Evolutionary conservation across 768 basidiomycete species (phyloP).

Genomic region (Dioszegia crocea): DNA sequence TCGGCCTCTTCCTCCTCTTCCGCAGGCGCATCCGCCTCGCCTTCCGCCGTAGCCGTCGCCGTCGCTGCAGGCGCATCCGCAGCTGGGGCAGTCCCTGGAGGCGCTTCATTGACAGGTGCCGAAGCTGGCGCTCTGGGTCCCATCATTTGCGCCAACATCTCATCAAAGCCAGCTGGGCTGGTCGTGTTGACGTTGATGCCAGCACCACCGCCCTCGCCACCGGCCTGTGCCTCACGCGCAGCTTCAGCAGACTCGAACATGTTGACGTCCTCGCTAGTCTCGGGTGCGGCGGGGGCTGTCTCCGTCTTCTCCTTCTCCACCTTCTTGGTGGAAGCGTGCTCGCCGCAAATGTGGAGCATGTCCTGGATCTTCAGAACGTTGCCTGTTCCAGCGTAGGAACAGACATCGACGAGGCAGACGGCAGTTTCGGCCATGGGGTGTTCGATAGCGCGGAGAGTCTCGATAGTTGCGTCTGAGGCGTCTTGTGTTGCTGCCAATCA

Average conservation of each 20-base stretch:
- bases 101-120: background rate
- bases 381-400: conserved; percentile 89
- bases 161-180: conserved; percentile 3
- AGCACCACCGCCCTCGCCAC: background rate
- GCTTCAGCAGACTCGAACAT: conserved; percentile 20
- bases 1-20: conserved; percentile 13
- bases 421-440: conserved; percentile 88
- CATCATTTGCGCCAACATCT: background rate
- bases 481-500: conserved; percentile 72
- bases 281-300: conserved; percentile 13
- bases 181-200: background rate
- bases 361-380: conserved; percentile 89
- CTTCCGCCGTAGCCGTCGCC: conserved; percentile 4
- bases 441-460: conserved; percentile 86
- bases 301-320: conserved; percentile 17
- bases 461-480: conserved; percentile 85
- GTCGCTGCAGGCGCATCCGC: conserved; percentile 11
- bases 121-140: background rate
- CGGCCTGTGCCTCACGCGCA: background rate
- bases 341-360: conserved; percentile 89
- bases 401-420: conserved; percentile 85
- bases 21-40: conserved; percentile 4
- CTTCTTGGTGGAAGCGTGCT: conserved; percentile 60
- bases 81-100: background rate
- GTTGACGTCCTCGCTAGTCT: conserved; percentile 27